Conservation (phyloP, 192 early-diverging fungal species). For the Backusella macrospora region DNA sequence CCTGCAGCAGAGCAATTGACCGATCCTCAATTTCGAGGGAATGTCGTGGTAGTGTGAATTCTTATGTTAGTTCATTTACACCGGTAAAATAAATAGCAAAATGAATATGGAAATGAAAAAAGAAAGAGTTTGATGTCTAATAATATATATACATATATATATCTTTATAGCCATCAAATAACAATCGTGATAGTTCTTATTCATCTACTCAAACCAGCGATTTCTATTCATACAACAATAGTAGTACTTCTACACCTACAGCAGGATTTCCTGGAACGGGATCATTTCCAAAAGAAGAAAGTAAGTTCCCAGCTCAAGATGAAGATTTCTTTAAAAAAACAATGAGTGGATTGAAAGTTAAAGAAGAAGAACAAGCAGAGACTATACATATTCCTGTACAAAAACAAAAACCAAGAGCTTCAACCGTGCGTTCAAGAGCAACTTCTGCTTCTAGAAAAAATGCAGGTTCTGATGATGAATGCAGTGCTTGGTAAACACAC, state of each 20-base stretch:
- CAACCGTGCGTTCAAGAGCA: background rate
- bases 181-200: too few species aligned
- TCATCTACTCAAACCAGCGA: background rate
- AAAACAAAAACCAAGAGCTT: background rate
- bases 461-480: too few species aligned
- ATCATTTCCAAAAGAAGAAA: background rate
- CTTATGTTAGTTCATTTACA: slow-evolving; percentile 62
- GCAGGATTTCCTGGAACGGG: background rate
- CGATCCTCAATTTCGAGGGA: slow-evolving; percentile 64
- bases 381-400: background rate
- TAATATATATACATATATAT: background rate
- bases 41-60: slow-evolving; percentile 58
- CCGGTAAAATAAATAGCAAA: slow-evolving; percentile 42
- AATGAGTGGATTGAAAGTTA: background rate
- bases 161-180: too few species aligned
- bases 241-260: background rate
- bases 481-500: too few species aligned
- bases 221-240: background rate
- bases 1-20: slow-evolving; percentile 64
- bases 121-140: background rate
- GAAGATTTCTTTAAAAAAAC: background rate
- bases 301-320: background rate
- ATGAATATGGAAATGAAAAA: background rate
- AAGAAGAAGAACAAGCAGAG: background rate
- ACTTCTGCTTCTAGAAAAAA: too few species aligned